phyloP scores from a whole-genome alignment of 2,329 filamentous ascomycete species.

The Aureobasidium sp. region DNA sequence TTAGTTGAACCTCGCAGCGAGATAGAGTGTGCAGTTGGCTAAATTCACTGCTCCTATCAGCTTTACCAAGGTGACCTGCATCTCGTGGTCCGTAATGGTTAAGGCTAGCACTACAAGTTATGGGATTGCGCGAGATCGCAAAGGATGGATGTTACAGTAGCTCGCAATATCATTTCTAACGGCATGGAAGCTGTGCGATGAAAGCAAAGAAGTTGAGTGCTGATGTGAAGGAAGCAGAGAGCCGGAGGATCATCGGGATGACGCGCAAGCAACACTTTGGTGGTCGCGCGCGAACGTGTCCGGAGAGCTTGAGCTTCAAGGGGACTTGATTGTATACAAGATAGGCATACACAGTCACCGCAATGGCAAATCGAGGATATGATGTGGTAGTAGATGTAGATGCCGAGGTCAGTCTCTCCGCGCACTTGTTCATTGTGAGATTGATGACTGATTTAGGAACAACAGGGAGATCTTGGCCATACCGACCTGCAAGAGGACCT shows the following conservation, averaged over 20 bases:
- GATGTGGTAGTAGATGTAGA: constrained; percentile 98
- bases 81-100: not conserved
- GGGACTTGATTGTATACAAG: not conserved
- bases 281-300: constrained; percentile 2
- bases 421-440: not conserved
- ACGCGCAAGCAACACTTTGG: constrained; percentile 5
- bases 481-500: constrained; percentile 95
- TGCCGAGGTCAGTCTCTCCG: constrained; percentile 61
- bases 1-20: not conserved
- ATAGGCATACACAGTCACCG: not conserved
- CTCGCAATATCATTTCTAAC: not conserved
- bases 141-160: not conserved
- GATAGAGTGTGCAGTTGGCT: too few species aligned
- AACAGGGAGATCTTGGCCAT: constrained; percentile 89
- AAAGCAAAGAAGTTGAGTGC: not conserved
- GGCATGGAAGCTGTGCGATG: too few species aligned
- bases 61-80: not conserved
- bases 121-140: too few species aligned
- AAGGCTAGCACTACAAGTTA: not conserved
- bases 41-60: not conserved
- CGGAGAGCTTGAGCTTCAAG: constrained; percentile 8
- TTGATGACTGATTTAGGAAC: constrained; percentile 55
- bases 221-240: not conserved
- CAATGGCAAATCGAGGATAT: constrained; percentile 65
- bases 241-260: not conserved